A percentile compares a stretch with the other conserved stretches of the same genome.
Evolutionary conservation across 495 filamentous ascomycete species (phyloP).

Genomic region (Aspergillus homomorphus): DNA sequence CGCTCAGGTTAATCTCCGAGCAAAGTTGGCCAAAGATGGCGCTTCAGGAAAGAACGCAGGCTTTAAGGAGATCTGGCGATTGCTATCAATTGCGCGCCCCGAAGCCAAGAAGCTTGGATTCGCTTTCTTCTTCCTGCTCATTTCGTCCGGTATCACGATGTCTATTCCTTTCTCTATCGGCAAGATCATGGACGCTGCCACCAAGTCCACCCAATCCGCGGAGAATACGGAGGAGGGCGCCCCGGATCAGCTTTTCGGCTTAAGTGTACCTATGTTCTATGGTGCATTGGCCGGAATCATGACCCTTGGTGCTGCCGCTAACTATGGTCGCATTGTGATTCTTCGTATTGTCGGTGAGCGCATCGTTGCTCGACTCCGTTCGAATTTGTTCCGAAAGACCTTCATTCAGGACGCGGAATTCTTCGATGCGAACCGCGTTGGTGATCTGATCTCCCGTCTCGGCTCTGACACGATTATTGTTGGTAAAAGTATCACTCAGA

Average conservation of each 20-base stretch:
- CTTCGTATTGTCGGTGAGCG: constrained; percentile 94
- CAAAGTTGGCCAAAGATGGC: constrained; percentile 78
- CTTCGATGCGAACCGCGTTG: constrained; percentile 96
- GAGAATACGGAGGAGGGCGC: constrained; percentile 13
- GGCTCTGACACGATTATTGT: constrained; percentile 96
- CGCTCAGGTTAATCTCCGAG: constrained; percentile 85
- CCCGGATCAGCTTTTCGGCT: constrained; percentile 59
- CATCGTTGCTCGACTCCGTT: constrained; percentile 84
- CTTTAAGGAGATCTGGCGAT: constrained; percentile 74
- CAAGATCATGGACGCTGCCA: constrained; percentile 87
- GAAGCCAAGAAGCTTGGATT: constrained; percentile 74
- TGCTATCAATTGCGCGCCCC: constrained; percentile 83
- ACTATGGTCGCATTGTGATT: constrained; percentile 91
- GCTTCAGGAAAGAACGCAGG: constrained; percentile 60
- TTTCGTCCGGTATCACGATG: constrained; percentile 89
- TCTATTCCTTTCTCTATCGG: constrained; percentile 95
- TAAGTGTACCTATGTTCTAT: constrained; percentile 76
- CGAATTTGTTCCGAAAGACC: constrained; percentile 83
- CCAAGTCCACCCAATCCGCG: constrained; percentile 49
- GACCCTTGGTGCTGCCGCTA: constrained; percentile 72
- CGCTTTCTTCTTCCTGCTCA: constrained; percentile 77
- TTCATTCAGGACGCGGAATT: constrained; percentile 97
- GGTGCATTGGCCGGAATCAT: constrained; percentile 67
- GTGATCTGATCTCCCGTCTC: constrained; percentile 90
- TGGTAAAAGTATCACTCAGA: constrained; percentile 97